A percentile compares a stretch with the other conserved stretches of the same genome.
Evolutionary conservation across 805 yeast genomes (phyloP).

Genomic region (Torulaspora indica): DNA sequence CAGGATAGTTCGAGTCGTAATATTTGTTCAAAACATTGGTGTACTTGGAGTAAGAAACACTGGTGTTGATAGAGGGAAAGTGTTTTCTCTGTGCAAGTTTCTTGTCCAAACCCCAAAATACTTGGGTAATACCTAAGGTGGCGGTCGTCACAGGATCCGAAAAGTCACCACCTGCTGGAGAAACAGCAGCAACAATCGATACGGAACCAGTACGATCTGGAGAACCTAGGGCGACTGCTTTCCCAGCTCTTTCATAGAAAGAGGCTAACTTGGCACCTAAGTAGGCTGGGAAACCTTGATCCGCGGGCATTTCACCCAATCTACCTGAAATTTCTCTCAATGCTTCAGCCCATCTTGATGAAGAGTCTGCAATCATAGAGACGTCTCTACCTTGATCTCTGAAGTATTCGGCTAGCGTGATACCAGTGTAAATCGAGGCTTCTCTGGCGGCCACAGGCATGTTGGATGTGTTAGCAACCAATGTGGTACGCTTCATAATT

Average conservation of each 20-base stretch:
- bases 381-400: conserved; percentile 99
- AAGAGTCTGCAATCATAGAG: conserved; percentile 99
- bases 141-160: conserved; percentile 99
- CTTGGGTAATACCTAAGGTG: conserved; percentile 99
- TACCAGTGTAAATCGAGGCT: conserved; percentile 98
- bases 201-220: conserved; percentile 97
- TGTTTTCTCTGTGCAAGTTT: conserved; percentile 99
- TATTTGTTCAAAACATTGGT: conserved; percentile 79
- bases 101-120: conserved; percentile 99
- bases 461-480: conserved; percentile 97
- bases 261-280: conserved; percentile 98
- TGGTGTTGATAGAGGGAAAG: conserved; percentile 97
- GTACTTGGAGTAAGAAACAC: conserved; percentile 95
- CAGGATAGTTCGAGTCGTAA: conserved; percentile 83
- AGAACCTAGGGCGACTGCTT: conserved; percentile 88
- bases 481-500: conserved; percentile 97
- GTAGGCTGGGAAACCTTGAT: conserved; percentile 99
- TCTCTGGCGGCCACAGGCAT: conserved; percentile 99
- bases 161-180: conserved; percentile 99
- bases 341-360: conserved; percentile 99
- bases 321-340: conserved; percentile 99
- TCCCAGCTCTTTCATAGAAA: conserved; percentile 99
- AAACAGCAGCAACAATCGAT: conserved; percentile 99
- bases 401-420: conserved; percentile 96
- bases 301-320: conserved; percentile 99